Conservation (phyloP, 192 early-diverging fungal genomes). For the Umbelopsis isabellina region DNA sequence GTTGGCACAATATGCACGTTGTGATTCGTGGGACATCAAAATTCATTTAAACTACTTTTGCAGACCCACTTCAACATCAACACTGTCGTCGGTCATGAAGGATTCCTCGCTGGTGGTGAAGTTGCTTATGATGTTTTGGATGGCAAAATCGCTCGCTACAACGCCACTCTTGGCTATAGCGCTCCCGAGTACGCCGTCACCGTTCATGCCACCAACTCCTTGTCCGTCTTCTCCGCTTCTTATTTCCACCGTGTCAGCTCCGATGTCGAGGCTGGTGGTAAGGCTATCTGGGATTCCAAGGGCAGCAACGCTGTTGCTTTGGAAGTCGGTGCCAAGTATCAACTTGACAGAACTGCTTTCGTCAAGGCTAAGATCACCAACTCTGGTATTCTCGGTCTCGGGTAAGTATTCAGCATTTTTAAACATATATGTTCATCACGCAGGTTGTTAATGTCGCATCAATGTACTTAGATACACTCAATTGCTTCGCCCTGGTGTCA, state of each 20-base stretch:
- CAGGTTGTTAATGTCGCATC: neutral
- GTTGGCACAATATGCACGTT: no score
- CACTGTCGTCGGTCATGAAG: constrained; percentile 86
- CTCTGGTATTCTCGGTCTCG: constrained; percentile 86
- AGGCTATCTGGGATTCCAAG: constrained; percentile 88
- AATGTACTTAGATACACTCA: constrained; percentile 72
- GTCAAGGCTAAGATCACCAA: constrained; percentile 90
- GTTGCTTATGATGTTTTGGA: constrained; percentile 91
- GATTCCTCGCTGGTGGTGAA: constrained; percentile 91
- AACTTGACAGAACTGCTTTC: constrained; percentile 85
- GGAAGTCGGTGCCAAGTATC: constrained; percentile 95
- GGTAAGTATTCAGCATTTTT: constrained; percentile 28
- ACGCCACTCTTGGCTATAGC: constrained; percentile 84
- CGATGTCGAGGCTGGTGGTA: constrained; percentile 93
- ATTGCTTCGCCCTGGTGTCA: constrained; percentile 89
- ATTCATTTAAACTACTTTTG: neutral
- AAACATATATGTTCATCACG: neutral
- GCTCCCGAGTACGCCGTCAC: constrained; percentile 87
- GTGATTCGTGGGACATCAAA: no score
- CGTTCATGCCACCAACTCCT: constrained; percentile 89
- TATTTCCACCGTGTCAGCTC: constrained; percentile 96
- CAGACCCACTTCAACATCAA: constrained; percentile 86
- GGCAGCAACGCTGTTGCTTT: constrained; percentile 73
- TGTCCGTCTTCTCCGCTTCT: constrained; percentile 86
- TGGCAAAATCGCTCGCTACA: constrained; percentile 85